Percentiles rank a stretch among this genome's conserved stretches.
These are phyloP conservation scores for Dictyophora rubrovolvata DNA, from an alignment of 768 basidiomycete genomes.

Conservation along the genomic window DNA sequence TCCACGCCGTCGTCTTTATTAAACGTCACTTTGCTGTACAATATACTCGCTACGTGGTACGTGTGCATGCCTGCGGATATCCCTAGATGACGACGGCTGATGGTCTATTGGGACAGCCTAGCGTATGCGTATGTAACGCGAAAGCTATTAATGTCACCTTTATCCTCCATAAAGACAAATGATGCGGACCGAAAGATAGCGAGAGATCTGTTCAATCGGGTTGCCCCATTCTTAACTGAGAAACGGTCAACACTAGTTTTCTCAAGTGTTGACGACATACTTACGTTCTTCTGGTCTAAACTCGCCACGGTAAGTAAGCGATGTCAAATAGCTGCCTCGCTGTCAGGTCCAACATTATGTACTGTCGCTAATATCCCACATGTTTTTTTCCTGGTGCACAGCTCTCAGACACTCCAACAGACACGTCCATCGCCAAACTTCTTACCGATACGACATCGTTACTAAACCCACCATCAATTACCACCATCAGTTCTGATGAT, in stretches of 20 bases:
- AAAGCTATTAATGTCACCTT: slow-evolving; percentile 46
- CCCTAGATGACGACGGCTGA: background rate
- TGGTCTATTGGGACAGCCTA: slow-evolving; percentile 31
- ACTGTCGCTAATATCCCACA: background rate
- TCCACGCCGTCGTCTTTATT: slow-evolving; percentile 21
- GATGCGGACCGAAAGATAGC: slow-evolving; percentile 38
- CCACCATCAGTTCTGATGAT: slow-evolving; percentile 11
- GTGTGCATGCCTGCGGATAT: background rate
- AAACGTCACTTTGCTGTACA: slow-evolving; percentile 45
- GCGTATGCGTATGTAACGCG: slow-evolving; percentile 62
- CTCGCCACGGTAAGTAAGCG: slow-evolving; percentile 39
- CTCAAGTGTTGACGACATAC: slow-evolving; percentile 36
- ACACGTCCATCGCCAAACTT: slow-evolving; percentile 33
- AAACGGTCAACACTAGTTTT: slow-evolving; percentile 47
- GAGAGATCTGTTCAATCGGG: slow-evolving; percentile 34
- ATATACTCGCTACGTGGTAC: slow-evolving; percentile 58
- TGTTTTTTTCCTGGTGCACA: background rate
- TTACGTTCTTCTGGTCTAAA: slow-evolving; percentile 60
- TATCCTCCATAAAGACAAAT: slow-evolving; percentile 33
- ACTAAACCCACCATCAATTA: slow-evolving; percentile 37
- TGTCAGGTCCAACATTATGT: background rate
- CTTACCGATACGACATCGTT: slow-evolving; percentile 45
- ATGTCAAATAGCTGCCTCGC: background rate
- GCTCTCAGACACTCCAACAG: slow-evolving; percentile 4
- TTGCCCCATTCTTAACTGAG: slow-evolving; percentile 58